Evolutionary conservation across 768 basidiomycete species (phyloP), one percentile per base, ranked within the genome.

Genomic region (Lepiota venenata): DNA sequence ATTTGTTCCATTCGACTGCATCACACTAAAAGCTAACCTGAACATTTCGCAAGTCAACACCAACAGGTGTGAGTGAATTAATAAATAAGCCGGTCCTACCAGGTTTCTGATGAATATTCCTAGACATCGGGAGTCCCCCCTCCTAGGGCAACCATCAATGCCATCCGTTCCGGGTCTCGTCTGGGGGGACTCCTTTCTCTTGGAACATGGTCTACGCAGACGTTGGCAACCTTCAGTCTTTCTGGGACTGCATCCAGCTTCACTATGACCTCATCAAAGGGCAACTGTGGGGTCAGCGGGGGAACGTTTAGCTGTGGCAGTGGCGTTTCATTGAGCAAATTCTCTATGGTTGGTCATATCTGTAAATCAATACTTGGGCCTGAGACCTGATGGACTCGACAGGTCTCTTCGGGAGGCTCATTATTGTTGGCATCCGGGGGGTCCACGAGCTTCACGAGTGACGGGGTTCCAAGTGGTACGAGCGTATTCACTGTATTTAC

Each of bases 181-280:
- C 63, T 73, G 11, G 83, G 83, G 7, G 83, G 81, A 12, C 74
- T 85, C 20, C 71, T 85, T 38, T 74, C 79, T 1, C 62, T 60
- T 7, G 84, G 81, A 16, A 84, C 80, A 11, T 84, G 81, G 81
- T 82, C 80, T 7, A 79, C 78, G 9, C 83, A 84, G 64, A 83
- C 82, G 7, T 70, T 77, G 32, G 83, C 81, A 11, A 83, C 82
- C 2, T 79, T 75, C 60, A 78, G 77, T 1, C 56, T 80, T 25
- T 72, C 76, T 7, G 80, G 81, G 29, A 69, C 73, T 15, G 60
- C 72, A 20, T 71, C 71, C 7, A 74, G 77, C 60, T 83, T 84
- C 69, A 83, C 80, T 9, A 71, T 85, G 70, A 72, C 71, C 21
- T 81, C 81, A 20, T 81, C 79, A 10, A 84, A 84, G 64, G 84